These are phyloP conservation scores for Alloascoidea hylecoeti DNA, from an alignment of 805 yeast species.

Conservation along the genomic window DNA sequence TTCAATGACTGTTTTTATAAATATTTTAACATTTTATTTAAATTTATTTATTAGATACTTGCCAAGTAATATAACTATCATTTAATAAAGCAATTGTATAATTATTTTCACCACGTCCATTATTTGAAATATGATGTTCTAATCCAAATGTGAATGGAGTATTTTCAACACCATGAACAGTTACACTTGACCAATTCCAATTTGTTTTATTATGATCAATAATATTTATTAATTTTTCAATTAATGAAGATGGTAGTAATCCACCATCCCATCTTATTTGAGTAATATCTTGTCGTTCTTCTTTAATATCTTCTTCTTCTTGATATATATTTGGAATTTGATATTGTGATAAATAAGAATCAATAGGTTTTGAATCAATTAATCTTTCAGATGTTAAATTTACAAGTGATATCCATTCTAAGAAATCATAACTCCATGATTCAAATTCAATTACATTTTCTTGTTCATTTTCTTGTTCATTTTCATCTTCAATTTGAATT, in stretches of 20 bases:
- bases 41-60: too few relatives aligned
- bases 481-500: constrained; percentile 3
- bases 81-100: constrained; percentile 6
- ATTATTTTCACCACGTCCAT: constrained; percentile 11
- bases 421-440: constrained; percentile 8
- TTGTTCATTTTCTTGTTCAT: neutral
- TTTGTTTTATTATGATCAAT: neutral
- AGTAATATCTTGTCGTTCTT: constrained; percentile 4
- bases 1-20: too few relatives aligned
- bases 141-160: constrained; percentile 11
- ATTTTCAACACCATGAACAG: constrained; percentile 10
- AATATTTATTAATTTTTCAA: neutral
- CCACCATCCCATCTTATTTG: constrained; percentile 4
- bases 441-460: constrained; percentile 4
- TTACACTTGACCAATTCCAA: constrained; percentile 7
- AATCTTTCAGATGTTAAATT: constrained; percentile 8
- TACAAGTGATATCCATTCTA: constrained; percentile 11
- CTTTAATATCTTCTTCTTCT: constrained; percentile 1
- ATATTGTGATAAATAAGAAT: constrained; percentile 8
- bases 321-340: constrained; percentile 3
- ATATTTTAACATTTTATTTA: too few relatives aligned
- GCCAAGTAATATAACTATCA: constrained; percentile 1
- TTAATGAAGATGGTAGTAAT: constrained; percentile 2
- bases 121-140: constrained; percentile 9
- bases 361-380: constrained; percentile 4